phyloP scores from a whole-genome alignment of 129 eudicot genomes.

The Centrapalus pauciflorus region DNA sequence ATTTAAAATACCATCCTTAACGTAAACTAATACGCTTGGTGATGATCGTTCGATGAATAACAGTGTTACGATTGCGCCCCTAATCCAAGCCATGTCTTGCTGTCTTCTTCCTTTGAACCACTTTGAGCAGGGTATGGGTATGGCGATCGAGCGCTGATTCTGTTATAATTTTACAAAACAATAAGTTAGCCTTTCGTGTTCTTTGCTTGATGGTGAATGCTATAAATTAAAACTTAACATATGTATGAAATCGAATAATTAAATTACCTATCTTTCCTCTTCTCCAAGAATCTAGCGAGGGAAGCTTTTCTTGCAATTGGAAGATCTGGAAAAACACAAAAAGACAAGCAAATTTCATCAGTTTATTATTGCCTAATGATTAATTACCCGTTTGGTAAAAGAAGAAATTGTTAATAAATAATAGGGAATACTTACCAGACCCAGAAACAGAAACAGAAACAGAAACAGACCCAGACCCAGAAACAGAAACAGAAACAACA shows the following conservation, averaged over 20 bases:
- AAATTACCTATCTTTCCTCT: conserved; percentile 69
- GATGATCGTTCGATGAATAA: background rate
- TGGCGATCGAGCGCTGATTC: conserved; percentile 50
- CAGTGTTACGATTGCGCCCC: conserved; percentile 32
- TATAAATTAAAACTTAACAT: background rate
- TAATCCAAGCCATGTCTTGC: conserved; percentile 57
- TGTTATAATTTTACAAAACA: conserved; percentile 11
- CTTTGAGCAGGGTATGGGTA: conserved; percentile 25
- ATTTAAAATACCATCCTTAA: background rate
- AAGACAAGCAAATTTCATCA: background rate
- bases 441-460: too few relatives aligned
- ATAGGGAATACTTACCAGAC: too few relatives aligned
- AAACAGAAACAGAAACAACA: conserved; percentile 28
- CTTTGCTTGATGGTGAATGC: too few relatives aligned
- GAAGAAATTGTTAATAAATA: background rate
- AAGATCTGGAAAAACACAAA: conserved; percentile 43
- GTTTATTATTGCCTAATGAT: background rate
- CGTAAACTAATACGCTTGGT: background rate
- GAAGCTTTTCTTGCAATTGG: conserved; percentile 93
- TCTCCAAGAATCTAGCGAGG: conserved; percentile 79
- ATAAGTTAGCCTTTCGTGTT: too few relatives aligned
- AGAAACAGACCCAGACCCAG: too few relatives aligned
- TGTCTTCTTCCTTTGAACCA: conserved; percentile 38
- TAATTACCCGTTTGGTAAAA: background rate
- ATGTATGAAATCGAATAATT: background rate